Evolutionary conservation across 2,329 filamentous ascomycete species (phyloP), one percentile per base, ranked within the genome.

Genomic region (Hirsutella rhossiliensis): DNA sequence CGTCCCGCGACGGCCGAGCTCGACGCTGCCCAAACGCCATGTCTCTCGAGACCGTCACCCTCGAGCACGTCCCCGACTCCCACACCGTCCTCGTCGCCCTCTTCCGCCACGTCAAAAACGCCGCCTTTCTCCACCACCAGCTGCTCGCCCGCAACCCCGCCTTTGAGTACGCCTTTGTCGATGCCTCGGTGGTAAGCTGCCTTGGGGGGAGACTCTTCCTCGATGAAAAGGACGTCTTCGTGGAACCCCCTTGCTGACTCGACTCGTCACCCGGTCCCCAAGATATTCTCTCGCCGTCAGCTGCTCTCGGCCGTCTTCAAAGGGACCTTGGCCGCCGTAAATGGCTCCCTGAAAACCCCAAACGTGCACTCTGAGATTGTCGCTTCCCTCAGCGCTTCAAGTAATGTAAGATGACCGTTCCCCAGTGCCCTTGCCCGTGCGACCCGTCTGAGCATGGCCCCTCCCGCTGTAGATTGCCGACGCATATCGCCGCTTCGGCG

Each of bases 151-250:
- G 86, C 43, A 95, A 97, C 58, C 58, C 77, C 11, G 81, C 82
- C 9, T 97, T 89, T 55, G 88, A 97, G 63, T 97, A 97, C 69
- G 88, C 89, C 30, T 84, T 98, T 52, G 76, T 98, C 40, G 90
- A 98, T 65, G 88, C 88, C 18, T 79, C 77, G 39, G 77, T 85
- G 61, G 82, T 89, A 71, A 48, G 73, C 28, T 15, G 1, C n/a
- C 20, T n/a, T n/a, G n/a, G n/a, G n/a, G n/a, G n/a, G n/a, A n/a
- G n/a, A n/a, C n/a, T n/a, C n/a, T n/a, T n/a, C n/a, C n/a, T n/a
- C n/a, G n/a, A n/a, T n/a, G n/a, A n/a, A n/a, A n/a, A n/a, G n/a
- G n/a, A n/a, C n/a, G n/a, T n/a, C n/a, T n/a, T n/a, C n/a, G n/a
- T n/a, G n/a, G n/a, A n/a, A n/a, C n/a, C n/a, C n/a, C n/a, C n/a